Percentiles rank a stretch among this genome's conserved stretches.
Evolutionary conservation across 2,329 filamentous ascomycete genomes (phyloP).

Genomic region (Coniochaeta sp.): DNA sequence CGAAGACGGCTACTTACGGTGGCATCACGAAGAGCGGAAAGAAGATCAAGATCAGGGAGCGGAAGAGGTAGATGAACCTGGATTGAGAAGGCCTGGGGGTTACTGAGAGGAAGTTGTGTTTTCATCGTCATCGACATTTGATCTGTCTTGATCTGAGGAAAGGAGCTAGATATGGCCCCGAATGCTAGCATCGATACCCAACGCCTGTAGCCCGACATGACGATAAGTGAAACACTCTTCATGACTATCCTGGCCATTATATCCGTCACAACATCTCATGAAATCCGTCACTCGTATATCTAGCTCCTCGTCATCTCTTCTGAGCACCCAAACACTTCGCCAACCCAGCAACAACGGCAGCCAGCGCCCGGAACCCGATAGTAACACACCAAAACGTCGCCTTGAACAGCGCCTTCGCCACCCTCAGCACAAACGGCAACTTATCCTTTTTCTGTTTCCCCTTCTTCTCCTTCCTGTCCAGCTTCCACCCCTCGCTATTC

Average conservation of each 20-base stretch:
- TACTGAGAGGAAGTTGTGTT: no score
- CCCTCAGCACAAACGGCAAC: constrained; percentile 40
- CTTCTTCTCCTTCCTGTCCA: constrained; percentile 27
- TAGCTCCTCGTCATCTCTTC: constrained; percentile 31
- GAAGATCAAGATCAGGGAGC: constrained; percentile 55
- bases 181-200: constrained; percentile 14
- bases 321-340: constrained; percentile 41
- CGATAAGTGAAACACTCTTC: background rate
- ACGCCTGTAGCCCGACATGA: constrained; percentile 3
- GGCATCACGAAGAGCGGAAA: constrained; percentile 52
- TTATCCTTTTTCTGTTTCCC: constrained; percentile 33
- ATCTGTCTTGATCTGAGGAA: background rate
- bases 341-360: constrained; percentile 41
- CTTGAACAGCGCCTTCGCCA: constrained; percentile 48
- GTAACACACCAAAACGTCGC: constrained; percentile 52
- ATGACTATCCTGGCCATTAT: background rate
- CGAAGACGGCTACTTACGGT: constrained; percentile 55
- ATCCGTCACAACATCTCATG: background rate
- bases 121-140: no score
- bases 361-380: constrained; percentile 46
- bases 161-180: constrained; percentile 6
- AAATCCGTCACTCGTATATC: constrained; percentile 3
- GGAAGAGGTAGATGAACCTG: constrained; percentile 47
- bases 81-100: background rate
- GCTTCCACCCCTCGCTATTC: constrained; percentile 35